These are phyloP conservation scores for Neonectria magnoliae DNA, from an alignment of 2,329 filamentous ascomycete genomes.

Conservation along the genomic window DNA sequence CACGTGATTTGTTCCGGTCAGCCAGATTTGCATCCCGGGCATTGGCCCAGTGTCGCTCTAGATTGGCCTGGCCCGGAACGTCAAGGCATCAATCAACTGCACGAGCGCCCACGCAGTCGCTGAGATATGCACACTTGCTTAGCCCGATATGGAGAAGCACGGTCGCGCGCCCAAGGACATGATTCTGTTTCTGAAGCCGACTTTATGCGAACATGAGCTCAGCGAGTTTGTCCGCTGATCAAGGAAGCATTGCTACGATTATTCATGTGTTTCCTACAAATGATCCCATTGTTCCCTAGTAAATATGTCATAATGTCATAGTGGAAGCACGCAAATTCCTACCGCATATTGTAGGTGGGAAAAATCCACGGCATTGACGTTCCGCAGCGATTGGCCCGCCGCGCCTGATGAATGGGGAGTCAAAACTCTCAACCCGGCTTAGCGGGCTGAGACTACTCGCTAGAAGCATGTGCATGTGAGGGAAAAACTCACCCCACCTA, in stretches of 20 bases:
- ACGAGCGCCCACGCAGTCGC: not conserved
- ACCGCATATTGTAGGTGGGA: not conserved
- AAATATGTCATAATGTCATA: not conserved
- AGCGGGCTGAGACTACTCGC: conserved; percentile 1
- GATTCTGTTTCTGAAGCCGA: not conserved
- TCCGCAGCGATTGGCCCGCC: conserved; percentile 1
- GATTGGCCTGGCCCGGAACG: conserved; percentile 27
- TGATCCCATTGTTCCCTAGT: not conserved
- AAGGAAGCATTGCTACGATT: not conserved
- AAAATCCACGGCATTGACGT: not conserved
- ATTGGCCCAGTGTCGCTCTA: conserved; percentile 38
- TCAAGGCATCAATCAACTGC: conserved; percentile 6
- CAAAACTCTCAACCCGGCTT: conserved; percentile 9
- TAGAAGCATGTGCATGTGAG: conserved; percentile 14
- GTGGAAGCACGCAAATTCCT: not conserved
- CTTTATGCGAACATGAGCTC: not conserved
- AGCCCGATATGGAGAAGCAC: not conserved
- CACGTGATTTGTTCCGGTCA: conserved; percentile 49
- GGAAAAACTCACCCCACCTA: conserved; percentile 39
- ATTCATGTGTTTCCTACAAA: not conserved
- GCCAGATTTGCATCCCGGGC: conserved; percentile 42
- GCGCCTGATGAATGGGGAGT: not conserved
- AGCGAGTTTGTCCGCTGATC: not conserved
- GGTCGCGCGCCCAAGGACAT: not conserved
- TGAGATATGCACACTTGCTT: not conserved